Conservation (phyloP, 2,329 filamentous ascomycete genomes). For the Rutstroemia sp. region DNA sequence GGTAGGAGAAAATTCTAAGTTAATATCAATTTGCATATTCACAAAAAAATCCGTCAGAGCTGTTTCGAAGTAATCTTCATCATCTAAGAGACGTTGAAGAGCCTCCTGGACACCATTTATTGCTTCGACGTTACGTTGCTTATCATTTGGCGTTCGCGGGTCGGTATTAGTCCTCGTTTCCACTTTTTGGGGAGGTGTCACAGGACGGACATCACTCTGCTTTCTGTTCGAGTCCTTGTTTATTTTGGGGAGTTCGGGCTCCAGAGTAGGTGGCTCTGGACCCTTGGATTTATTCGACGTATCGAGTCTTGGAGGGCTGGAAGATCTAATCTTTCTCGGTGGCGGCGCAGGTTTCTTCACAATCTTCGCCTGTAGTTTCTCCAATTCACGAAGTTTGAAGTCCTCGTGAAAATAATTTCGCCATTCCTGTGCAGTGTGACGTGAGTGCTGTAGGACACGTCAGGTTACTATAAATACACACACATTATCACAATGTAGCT, state of each 20-base stretch:
- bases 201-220: background rate
- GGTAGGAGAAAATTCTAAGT: conserved; percentile 17
- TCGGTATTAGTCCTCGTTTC: background rate
- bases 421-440: conserved; percentile 29
- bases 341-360: background rate
- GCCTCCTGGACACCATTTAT: no score
- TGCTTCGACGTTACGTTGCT: no score
- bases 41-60: background rate
- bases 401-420: conserved; percentile 21
- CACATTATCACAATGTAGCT: background rate
- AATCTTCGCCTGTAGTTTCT: conserved; percentile 1
- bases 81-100: background rate
- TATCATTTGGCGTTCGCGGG: background rate
- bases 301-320: no score
- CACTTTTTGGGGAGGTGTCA: background rate
- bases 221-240: background rate
- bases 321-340: no score
- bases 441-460: conserved; percentile 17
- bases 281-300: background rate
- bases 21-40: background rate
- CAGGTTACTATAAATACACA: conserved; percentile 1
- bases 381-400: background rate
- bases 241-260: background rate
- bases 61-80: background rate
- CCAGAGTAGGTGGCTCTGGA: background rate